Percentiles rank a stretch among this genome's conserved stretches.
Evolutionary conservation across 2,329 filamentous ascomycete species (phyloP).

Genomic region (Aspergillus sp.): DNA sequence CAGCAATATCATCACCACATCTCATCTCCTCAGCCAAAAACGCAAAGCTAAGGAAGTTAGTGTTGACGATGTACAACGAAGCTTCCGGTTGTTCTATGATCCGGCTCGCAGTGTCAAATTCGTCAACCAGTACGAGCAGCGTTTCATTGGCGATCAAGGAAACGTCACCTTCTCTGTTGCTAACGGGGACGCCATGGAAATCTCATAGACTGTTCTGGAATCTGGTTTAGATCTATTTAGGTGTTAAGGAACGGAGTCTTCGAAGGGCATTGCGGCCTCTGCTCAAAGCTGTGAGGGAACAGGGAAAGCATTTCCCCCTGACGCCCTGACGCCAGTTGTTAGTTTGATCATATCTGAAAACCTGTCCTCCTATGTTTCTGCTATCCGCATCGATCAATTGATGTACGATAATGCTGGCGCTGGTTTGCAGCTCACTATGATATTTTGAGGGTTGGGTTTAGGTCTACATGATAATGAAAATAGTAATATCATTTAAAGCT

Average conservation of each 20-base stretch:
- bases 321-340: neutral
- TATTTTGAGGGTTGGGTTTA: constrained; percentile 28
- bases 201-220: constrained; percentile 52
- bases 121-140: constrained; percentile 85
- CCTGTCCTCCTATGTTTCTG: constrained; percentile 24
- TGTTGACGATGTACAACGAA: constrained; percentile 88
- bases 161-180: constrained; percentile 70
- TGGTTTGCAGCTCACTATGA: constrained; percentile 34
- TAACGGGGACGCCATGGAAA: constrained; percentile 71
- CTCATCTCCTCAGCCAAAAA: constrained; percentile 84
- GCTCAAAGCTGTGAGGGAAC: neutral
- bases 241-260: constrained; percentile 21
- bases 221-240: constrained; percentile 14
- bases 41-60: constrained; percentile 81
- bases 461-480: constrained; percentile 28
- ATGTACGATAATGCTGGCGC: constrained; percentile 47
- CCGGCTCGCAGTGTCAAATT: constrained; percentile 86
- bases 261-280: constrained; percentile 14
- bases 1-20: constrained; percentile 97
- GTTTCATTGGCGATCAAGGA: constrained; percentile 87
- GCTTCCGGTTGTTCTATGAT: constrained; percentile 94
- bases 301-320: neutral
- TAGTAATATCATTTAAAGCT: constrained; percentile 19
- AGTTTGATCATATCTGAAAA: constrained; percentile 10
- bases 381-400: constrained; percentile 37